Percentiles rank a stretch among this genome's conserved stretches.
These are phyloP conservation scores for Orbilia blumenaviensis DNA, from an alignment of 2,329 filamentous ascomycete species.

Conservation along the genomic window DNA sequence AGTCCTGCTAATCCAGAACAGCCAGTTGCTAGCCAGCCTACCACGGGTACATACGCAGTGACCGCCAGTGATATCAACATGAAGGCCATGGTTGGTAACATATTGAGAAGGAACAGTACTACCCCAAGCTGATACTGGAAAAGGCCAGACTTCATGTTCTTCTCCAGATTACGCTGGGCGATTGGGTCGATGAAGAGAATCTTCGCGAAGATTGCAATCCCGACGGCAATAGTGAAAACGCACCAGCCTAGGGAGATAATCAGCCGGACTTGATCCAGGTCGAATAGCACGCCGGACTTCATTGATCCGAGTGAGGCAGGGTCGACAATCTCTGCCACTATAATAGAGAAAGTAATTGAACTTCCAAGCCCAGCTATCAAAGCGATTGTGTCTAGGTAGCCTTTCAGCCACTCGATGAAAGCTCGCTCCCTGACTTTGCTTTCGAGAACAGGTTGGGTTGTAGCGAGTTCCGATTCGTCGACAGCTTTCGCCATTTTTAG, in stretches of 20 bases:
- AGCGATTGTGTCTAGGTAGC: constrained; percentile 51
- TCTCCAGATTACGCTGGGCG: constrained; percentile 39
- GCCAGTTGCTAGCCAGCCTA: constrained; percentile 43
- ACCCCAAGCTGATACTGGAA: constrained; percentile 37
- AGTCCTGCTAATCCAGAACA: constrained; percentile 35
- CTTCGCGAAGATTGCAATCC: constrained; percentile 44
- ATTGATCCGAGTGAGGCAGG: constrained; percentile 18
- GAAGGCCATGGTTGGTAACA: constrained; percentile 41
- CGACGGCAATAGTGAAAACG: constrained; percentile 46
- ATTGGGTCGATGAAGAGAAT: constrained; percentile 48
- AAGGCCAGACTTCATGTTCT: constrained; percentile 34
- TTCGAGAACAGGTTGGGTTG: background rate
- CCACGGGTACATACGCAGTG: constrained; percentile 41
- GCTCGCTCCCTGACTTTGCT: constrained; percentile 28
- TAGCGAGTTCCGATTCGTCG: background rate
- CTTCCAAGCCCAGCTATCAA: constrained; percentile 37
- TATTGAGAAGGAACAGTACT: constrained; percentile 42
- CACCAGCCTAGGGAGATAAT: constrained; percentile 50
- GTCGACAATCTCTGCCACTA: constrained; percentile 44
- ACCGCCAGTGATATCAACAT: constrained; percentile 45
- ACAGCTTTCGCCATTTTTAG: background rate
- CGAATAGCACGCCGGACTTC: constrained; percentile 34
- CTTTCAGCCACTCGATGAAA: constrained; percentile 48
- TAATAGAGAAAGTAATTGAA: constrained; percentile 51
- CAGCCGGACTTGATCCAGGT: constrained; percentile 43